These are phyloP conservation scores for Lathyrus tuberosus DNA, from an alignment of 306 rosid genomes.

Conservation along the genomic window DNA sequence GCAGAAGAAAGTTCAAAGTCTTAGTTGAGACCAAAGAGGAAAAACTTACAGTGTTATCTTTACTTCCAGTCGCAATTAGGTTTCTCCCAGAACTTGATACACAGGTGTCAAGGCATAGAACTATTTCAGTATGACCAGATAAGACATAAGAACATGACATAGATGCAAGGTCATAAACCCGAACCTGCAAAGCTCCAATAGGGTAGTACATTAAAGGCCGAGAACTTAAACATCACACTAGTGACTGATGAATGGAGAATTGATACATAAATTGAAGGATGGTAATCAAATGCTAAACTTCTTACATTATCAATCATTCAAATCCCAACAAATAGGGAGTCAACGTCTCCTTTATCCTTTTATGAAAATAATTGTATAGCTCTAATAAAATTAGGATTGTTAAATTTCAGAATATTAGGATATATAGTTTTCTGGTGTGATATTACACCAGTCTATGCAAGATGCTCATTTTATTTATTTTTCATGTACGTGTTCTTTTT, in stretches of 20 bases:
- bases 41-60: conserved; percentile 82
- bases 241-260: conserved; percentile 21
- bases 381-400: not conserved
- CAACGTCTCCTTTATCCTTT: conserved; percentile 5
- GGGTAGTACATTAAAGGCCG: conserved; percentile 26
- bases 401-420: not conserved
- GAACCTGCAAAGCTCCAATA: conserved; percentile 72
- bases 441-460: not conserved
- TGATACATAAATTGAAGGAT: no score
- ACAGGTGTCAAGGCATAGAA: conserved; percentile 89
- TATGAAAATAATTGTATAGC: not conserved
- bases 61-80: conserved; percentile 83
- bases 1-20: conserved; percentile 30
- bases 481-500: not conserved
- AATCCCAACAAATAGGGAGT: not conserved
- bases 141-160: conserved; percentile 92
- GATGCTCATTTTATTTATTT: not conserved
- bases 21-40: conserved; percentile 18
- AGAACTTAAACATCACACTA: conserved; percentile 24
- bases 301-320: no score
- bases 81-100: conserved; percentile 74
- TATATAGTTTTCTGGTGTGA: conserved; percentile 6
- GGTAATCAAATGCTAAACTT: no score
- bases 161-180: conserved; percentile 79
- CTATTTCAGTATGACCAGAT: conserved; percentile 80